phyloP scores from a whole-genome alignment of 768 basidiomycete species.

The Leccinum variicolor region DNA sequence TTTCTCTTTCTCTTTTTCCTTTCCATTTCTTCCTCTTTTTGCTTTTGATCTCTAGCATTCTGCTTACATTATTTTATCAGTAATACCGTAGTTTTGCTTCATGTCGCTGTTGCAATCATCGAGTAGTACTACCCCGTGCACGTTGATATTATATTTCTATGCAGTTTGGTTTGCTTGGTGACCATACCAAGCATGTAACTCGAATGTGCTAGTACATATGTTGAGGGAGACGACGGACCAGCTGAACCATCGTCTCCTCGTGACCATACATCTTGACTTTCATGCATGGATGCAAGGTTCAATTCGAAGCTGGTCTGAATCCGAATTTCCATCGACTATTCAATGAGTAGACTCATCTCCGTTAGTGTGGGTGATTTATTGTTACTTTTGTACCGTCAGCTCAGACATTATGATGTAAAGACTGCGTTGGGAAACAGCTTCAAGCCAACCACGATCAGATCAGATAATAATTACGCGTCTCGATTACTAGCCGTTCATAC shows the following conservation, averaged over 20 bases:
- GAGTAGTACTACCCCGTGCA: slow-evolving; percentile 11
- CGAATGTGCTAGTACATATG: not conserved
- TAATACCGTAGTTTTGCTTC: slow-evolving; percentile 29
- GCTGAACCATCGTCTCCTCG: not conserved
- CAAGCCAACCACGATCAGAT: not conserved
- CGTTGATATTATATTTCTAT: slow-evolving; percentile 7
- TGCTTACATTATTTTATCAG: slow-evolving; percentile 30
- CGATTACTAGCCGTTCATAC: not conserved
- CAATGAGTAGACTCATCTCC: not conserved
- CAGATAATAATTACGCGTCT: not conserved
- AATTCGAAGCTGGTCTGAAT: not conserved
- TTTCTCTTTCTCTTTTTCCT: slow-evolving; percentile 3
- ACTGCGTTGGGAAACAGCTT: not conserved
- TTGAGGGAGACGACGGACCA: not conserved
- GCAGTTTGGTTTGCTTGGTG: not conserved
- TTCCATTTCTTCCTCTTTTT: slow-evolving; percentile 1
- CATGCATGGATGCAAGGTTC: not conserved
- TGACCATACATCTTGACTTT: not conserved
- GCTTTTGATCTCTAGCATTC: not conserved
- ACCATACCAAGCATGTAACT: not conserved
- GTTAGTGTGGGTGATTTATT: not conserved
- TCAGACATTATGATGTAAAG: no score
- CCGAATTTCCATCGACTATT: not conserved
- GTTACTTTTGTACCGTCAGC: not conserved
- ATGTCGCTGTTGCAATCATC: slow-evolving; percentile 28